These are phyloP conservation scores for Evernia prunastri DNA, from an alignment of 495 filamentous ascomycete species.

Conservation along the genomic window DNA sequence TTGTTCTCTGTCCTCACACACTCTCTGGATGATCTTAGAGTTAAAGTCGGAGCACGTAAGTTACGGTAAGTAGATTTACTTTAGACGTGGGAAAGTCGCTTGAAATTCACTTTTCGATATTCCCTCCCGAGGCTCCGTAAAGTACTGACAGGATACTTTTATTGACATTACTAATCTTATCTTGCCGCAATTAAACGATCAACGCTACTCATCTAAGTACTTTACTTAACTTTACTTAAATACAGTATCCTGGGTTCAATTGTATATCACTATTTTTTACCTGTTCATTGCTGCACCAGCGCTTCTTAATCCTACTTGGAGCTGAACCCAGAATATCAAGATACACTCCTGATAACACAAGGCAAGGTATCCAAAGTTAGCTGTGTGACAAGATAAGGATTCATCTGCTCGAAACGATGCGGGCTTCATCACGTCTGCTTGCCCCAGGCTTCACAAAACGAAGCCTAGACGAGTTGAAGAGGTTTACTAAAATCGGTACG, in stretches of 20 bases:
- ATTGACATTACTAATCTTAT: background rate
- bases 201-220: too few species aligned
- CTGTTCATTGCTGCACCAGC: background rate
- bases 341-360: too few species aligned
- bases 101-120: background rate
- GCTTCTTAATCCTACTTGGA: background rate
- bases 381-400: background rate
- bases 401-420: slow-evolving; percentile 30
- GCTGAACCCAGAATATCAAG: background rate
- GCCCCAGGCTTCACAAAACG: slow-evolving; percentile 54
- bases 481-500: slow-evolving; percentile 53
- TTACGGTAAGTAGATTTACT: too few species aligned
- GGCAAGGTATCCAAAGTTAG: too few species aligned
- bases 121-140: too few species aligned
- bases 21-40: background rate
- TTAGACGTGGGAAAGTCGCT: too few species aligned
- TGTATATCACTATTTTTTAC: too few species aligned
- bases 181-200: slow-evolving; percentile 3
- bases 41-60: background rate
- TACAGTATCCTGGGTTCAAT: too few species aligned
- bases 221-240: too few species aligned
- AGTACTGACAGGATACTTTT: background rate
- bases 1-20: background rate
- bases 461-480: slow-evolving; percentile 59
- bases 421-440: slow-evolving; percentile 44